These are phyloP conservation scores for Suillus lakei DNA, from an alignment of 768 basidiomycete genomes.

Conservation along the genomic window DNA sequence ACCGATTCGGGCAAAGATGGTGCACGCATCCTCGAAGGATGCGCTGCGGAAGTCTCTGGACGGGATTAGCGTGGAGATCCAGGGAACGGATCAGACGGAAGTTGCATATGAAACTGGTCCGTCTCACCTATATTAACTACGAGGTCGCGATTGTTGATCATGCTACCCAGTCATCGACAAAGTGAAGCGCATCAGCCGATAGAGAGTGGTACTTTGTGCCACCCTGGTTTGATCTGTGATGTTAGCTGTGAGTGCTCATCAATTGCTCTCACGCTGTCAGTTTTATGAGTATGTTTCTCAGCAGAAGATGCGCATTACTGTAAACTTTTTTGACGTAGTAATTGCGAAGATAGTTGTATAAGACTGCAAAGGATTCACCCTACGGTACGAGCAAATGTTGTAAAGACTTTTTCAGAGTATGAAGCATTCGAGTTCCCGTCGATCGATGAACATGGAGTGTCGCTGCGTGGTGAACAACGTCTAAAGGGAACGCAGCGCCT, in stretches of 20 bases:
- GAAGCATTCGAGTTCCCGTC: background rate
- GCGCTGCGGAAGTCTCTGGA: slow-evolving; percentile 73
- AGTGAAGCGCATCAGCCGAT: background rate
- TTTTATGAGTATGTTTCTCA: background rate
- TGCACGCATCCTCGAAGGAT: slow-evolving; percentile 88
- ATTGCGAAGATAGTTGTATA: background rate
- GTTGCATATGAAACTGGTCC: slow-evolving; percentile 72
- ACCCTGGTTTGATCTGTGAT: background rate
- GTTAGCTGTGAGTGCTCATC: background rate
- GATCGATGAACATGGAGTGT: background rate
- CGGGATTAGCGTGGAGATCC: slow-evolving; percentile 82
- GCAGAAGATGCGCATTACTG: slow-evolving; percentile 3
- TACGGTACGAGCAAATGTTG: background rate
- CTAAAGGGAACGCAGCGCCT: background rate
- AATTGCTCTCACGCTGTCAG: background rate
- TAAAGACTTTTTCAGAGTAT: background rate
- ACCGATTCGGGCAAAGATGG: slow-evolving; percentile 91
- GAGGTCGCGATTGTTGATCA: background rate
- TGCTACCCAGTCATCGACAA: background rate
- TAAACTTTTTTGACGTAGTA: slow-evolving; percentile 3
- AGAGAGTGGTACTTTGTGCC: background rate
- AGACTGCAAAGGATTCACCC: background rate
- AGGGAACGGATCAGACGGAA: slow-evolving; percentile 81
- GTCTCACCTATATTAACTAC: slow-evolving; percentile 25
- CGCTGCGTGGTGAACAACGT: background rate